A percentile compares a stretch with the other conserved stretches of the same genome.
Conservation (phyloP, 306 rosid species). For the Dalbergia cultrata region DNA sequence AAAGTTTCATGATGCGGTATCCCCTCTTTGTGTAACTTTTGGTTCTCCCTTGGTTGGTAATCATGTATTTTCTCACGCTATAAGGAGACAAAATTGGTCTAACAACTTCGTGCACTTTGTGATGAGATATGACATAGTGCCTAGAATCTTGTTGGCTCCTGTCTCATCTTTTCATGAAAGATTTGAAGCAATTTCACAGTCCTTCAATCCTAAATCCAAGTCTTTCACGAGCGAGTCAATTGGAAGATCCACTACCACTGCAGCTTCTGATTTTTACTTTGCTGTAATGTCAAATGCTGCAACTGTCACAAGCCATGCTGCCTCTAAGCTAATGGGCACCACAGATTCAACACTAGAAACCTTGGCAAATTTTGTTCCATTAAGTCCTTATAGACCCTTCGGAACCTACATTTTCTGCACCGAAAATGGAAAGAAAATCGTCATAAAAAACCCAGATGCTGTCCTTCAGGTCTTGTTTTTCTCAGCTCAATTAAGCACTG, state of each 20-base stretch:
- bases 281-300: slow-evolving; percentile 63
- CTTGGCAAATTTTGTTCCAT: slow-evolving; percentile 50
- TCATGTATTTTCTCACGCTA: slow-evolving; percentile 78
- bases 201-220: slow-evolving; percentile 42
- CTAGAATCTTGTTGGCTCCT: slow-evolving; percentile 74
- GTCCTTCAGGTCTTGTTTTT: slow-evolving; percentile 72
- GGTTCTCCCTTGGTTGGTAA: slow-evolving; percentile 84
- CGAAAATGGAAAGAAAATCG: slow-evolving; percentile 53
- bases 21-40: slow-evolving; percentile 71
- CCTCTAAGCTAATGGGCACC: slow-evolving; percentile 67
- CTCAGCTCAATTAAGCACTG: slow-evolving; percentile 56
- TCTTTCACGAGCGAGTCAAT: background rate
- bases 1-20: background rate
- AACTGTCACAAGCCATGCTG: slow-evolving; percentile 62
- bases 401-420: slow-evolving; percentile 75
- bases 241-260: background rate
- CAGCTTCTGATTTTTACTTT: slow-evolving; percentile 40
- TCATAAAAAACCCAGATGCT: slow-evolving; percentile 65
- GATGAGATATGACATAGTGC: slow-evolving; percentile 70
- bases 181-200: slow-evolving; percentile 44
- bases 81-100: slow-evolving; percentile 78
- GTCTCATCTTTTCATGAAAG: slow-evolving; percentile 47
- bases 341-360: slow-evolving; percentile 60
- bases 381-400: slow-evolving; percentile 87
- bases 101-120: slow-evolving; percentile 61